These are phyloP conservation scores for Hirschfeldia incana DNA, from an alignment of 345 rosid species.

Conservation along the genomic window DNA sequence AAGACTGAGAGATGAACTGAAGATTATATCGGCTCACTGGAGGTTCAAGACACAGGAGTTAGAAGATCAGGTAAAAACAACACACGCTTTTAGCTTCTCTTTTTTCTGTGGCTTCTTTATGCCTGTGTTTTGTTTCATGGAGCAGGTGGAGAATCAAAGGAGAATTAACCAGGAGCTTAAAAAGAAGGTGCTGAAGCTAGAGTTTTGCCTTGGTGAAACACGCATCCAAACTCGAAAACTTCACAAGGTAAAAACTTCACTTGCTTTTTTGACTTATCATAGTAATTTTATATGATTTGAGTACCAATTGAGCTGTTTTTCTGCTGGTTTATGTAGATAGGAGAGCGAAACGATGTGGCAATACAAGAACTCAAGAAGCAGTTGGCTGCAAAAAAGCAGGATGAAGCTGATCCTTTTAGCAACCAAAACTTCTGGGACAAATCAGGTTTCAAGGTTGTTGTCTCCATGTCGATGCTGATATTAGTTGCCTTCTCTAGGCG, in stretches of 20 bases:
- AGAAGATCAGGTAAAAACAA: constrained; percentile 69
- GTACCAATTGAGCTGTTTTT: not conserved
- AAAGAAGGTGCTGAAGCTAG: constrained; percentile 84
- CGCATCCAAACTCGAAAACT: constrained; percentile 81
- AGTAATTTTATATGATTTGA: not conserved
- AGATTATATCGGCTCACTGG: constrained; percentile 83
- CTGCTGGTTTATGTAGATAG: constrained; percentile 52
- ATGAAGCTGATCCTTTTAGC: constrained; percentile 18
- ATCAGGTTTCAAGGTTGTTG: constrained; percentile 76
- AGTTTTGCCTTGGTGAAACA: constrained; percentile 89
- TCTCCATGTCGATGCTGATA: constrained; percentile 85
- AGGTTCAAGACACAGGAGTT: constrained; percentile 74
- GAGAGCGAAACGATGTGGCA: constrained; percentile 78
- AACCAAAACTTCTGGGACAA: constrained; percentile 55
- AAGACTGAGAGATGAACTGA: constrained; percentile 70
- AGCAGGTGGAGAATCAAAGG: constrained; percentile 82
- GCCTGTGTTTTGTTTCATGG: not conserved
- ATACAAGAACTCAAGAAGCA: constrained; percentile 70
- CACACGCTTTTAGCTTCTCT: constrained; percentile 7
- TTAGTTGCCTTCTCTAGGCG: constrained; percentile 78
- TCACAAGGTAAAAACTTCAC: constrained; percentile 57
- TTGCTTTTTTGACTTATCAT: constrained; percentile 12
- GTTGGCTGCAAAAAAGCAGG: constrained; percentile 52
- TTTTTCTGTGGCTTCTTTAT: not conserved
- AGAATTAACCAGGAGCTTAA: constrained; percentile 83